Conservation (phyloP, 2,329 filamentous ascomycete genomes). For the Colletotrichum gigasporum region DNA sequence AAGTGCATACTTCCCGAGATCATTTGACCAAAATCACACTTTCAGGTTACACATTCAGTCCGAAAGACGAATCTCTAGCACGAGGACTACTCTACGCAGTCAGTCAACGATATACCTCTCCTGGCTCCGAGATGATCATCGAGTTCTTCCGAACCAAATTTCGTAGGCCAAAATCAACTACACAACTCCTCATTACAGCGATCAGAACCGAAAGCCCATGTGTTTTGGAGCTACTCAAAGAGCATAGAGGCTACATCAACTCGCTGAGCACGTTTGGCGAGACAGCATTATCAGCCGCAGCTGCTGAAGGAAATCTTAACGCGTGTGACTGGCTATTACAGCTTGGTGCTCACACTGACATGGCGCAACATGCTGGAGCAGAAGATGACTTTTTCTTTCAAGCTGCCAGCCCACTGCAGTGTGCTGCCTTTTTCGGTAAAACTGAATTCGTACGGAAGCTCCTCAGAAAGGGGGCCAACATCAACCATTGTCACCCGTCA, state of each 20-base stretch:
- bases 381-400: too few relatives aligned
- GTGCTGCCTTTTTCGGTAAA: too few relatives aligned
- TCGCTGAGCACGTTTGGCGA: neutral
- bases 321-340: accelerated
- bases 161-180: too few relatives aligned
- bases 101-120: too few relatives aligned
- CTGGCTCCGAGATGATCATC: neutral
- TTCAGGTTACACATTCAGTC: neutral
- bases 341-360: neutral
- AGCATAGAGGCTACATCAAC: neutral
- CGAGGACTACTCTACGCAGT: neutral
- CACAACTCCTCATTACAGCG: neutral
- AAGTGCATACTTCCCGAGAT: neutral
- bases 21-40: neutral
- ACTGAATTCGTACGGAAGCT: too few relatives aligned
- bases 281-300: neutral
- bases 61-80: neutral
- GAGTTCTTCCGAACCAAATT: neutral
- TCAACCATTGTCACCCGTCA: neutral
- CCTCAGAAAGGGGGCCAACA: too few relatives aligned
- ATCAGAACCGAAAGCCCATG: neutral
- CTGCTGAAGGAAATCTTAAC: accelerated
- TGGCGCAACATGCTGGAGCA: accelerated
- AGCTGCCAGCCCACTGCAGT: neutral
- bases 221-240: neutral